A percentile compares a stretch with the other conserved stretches of the same genome.
Conservation (phyloP, 2,329 filamentous ascomycete genomes). For the Sclerotinia sclerotiorum region DNA sequence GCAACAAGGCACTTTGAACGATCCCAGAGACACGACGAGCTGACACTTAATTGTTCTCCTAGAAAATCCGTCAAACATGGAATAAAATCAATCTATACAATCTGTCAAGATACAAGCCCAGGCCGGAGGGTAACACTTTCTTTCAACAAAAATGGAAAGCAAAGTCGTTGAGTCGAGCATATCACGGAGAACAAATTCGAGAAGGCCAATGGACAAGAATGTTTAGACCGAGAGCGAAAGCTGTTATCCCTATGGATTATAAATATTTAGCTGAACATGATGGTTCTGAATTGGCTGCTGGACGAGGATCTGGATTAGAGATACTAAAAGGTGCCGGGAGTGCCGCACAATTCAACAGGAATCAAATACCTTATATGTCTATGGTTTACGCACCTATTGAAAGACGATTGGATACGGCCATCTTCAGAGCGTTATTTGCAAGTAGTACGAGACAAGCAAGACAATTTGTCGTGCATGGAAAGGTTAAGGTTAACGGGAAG, state of each 20-base stretch:
- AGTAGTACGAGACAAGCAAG: slow-evolving; percentile 90
- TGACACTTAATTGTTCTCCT: slow-evolving; percentile 22
- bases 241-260: slow-evolving; percentile 83
- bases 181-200: slow-evolving; percentile 92
- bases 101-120: slow-evolving; percentile 57
- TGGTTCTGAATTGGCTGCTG: slow-evolving; percentile 78
- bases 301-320: slow-evolving; percentile 70
- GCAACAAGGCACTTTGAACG: background rate
- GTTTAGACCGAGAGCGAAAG: slow-evolving; percentile 78
- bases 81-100: slow-evolving; percentile 98
- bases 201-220: slow-evolving; percentile 94
- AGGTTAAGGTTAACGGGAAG: slow-evolving; percentile 94
- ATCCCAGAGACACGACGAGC: background rate
- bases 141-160: slow-evolving; percentile 98
- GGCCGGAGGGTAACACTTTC: slow-evolving; percentile 61
- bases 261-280: slow-evolving; percentile 76
- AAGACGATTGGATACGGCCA: slow-evolving; percentile 86
- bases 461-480: slow-evolving; percentile 90
- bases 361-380: slow-evolving; percentile 82
- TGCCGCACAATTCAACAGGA: slow-evolving; percentile 50
- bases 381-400: slow-evolving; percentile 95
- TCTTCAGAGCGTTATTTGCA: slow-evolving; percentile 91
- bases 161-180: slow-evolving; percentile 79
- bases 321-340: slow-evolving; percentile 30
- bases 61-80: slow-evolving; percentile 97